Conservation (phyloP, 371 early-diverging fungal genomes). For the Saksenaea vasiformis region DNA sequence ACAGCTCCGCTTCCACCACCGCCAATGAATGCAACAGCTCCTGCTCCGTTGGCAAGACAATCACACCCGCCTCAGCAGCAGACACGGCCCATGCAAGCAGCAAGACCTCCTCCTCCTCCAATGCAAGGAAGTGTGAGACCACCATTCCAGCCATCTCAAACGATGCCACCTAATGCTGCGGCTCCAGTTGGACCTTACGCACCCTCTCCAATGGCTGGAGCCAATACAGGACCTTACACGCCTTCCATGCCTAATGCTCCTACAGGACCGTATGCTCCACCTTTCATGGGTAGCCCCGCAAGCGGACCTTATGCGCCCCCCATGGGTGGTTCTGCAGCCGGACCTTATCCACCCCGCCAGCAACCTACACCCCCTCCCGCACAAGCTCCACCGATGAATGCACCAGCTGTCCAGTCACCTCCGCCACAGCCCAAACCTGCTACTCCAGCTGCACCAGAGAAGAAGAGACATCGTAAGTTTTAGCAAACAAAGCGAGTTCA, state of each 20-base stretch:
- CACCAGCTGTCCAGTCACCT: slow-evolving; percentile 2
- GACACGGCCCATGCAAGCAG: background rate
- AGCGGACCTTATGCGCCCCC: slow-evolving; percentile 6
- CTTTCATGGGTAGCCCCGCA: background rate
- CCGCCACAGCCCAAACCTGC: slow-evolving; percentile 10
- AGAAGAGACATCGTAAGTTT: slow-evolving; percentile 28
- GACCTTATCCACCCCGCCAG: slow-evolving; percentile 2
- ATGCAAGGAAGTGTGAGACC: background rate
- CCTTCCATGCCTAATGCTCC: background rate
- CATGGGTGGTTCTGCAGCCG: slow-evolving; percentile 1
- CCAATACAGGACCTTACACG: background rate
- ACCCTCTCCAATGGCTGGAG: background rate
- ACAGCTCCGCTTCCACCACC: slow-evolving; percentile 30
- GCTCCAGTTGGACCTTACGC: background rate
- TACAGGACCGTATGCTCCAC: slow-evolving; percentile 8
- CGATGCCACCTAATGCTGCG: background rate
- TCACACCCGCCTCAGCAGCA: background rate
- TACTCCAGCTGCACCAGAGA: slow-evolving; percentile 20
- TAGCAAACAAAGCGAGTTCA: background rate
- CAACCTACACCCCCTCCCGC: background rate
- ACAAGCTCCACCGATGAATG: slow-evolving; percentile 6
- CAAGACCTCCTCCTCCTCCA: background rate
- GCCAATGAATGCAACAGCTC: slow-evolving; percentile 39
- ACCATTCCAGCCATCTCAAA: background rate
- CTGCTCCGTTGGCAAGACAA: slow-evolving; percentile 17